These are phyloP conservation scores for Sorghum bicolor DNA, from an alignment of 176 grass and related monocot genomes.

Conservation along the genomic window Sorghum_bicolor_NCBIv3 NC_012871.2:4347001-4347500, in stretches of 20 bases:
- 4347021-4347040: constrained; percentile 16
- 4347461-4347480: constrained; percentile 65
- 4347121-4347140: no score
- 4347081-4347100: constrained; percentile 59
- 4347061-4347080: constrained; percentile 81
- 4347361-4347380: constrained; percentile 75
- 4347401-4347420: constrained; percentile 61
- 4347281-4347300: neutral
- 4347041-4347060: constrained; percentile 41
- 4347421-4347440: constrained; percentile 70
- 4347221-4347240: no score
- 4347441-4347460: constrained; percentile 61
- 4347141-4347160: no score
- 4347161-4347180: no score
- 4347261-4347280: no score
- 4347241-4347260: no score
- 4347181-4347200: no score
- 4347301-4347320: constrained; percentile 85
- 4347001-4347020: neutral
- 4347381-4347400: constrained; percentile 58
- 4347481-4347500: constrained; percentile 53
- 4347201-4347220: no score
- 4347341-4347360: constrained; percentile 59
- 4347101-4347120: neutral
- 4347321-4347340: constrained; percentile 62